Conservation (phyloP, 192 early-diverging fungal genomes). For the Coemansia sp. region DNA sequence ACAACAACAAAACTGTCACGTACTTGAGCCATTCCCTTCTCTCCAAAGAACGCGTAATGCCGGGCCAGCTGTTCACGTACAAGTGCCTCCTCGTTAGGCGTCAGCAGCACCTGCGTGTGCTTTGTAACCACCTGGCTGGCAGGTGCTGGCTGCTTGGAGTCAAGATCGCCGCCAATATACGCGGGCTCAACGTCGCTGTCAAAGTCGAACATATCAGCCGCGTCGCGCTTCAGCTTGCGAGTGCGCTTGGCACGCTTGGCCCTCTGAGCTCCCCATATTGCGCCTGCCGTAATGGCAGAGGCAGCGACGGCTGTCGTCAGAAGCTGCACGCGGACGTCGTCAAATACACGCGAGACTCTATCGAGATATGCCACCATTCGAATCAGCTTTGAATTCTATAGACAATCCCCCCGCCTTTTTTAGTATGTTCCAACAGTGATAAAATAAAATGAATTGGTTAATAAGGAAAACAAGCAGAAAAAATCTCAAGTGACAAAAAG, state of each 20-base stretch:
- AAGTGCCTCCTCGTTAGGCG: constrained; percentile 63
- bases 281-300: constrained; percentile 62
- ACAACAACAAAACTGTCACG: constrained; percentile 87
- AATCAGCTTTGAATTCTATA: neutral
- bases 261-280: constrained; percentile 59
- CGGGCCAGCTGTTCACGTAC: constrained; percentile 82
- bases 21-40: constrained; percentile 71
- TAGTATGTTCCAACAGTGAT: neutral
- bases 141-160: neutral
- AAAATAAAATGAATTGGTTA: neutral
- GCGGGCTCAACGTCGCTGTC: constrained; percentile 10
- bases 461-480: neutral
- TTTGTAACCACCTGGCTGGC: constrained; percentile 28
- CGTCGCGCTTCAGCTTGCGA: constrained; percentile 60
- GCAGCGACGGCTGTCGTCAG: constrained; percentile 62
- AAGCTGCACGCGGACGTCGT: constrained; percentile 47
- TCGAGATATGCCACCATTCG: constrained; percentile 34
- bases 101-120: constrained; percentile 37
- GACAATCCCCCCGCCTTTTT: neutral
- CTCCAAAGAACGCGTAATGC: constrained; percentile 87
- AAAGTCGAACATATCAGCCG: constrained; percentile 33
- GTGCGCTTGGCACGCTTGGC: constrained; percentile 52
- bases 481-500: neutral
- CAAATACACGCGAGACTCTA: constrained; percentile 28
- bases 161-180: constrained; percentile 6